A percentile compares a stretch with the other conserved stretches of the same genome.
Evolutionary conservation across 2,329 filamentous ascomycete genomes (phyloP).

Genomic region (Ascochyta rabiei): DNA sequence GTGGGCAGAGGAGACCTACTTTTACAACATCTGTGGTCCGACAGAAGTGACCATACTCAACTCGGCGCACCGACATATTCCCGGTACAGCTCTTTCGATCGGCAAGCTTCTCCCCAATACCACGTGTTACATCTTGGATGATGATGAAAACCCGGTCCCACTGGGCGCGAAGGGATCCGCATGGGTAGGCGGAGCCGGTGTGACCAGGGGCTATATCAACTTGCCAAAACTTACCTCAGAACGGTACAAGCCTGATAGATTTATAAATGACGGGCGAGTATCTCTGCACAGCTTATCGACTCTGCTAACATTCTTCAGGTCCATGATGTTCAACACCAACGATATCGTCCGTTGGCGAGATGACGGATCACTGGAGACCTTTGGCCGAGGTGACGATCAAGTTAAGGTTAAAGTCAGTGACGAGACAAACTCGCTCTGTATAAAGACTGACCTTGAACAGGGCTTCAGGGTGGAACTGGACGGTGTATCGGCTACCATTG

Average conservation of each 20-base stretch:
- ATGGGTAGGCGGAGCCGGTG: slow-evolving; percentile 63
- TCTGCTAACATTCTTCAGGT: slow-evolving; percentile 20
- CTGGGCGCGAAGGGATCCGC: slow-evolving; percentile 59
- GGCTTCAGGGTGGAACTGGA: slow-evolving; percentile 68
- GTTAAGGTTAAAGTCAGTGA: slow-evolving; percentile 61
- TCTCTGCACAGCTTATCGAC: background rate
- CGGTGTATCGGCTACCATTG: slow-evolving; percentile 54
- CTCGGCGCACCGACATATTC: slow-evolving; percentile 59
- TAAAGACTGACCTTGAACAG: slow-evolving; percentile 28
- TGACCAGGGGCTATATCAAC: slow-evolving; percentile 63
- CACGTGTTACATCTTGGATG: slow-evolving; percentile 61
- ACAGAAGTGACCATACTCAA: slow-evolving; percentile 67
- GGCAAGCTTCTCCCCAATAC: slow-evolving; percentile 64
- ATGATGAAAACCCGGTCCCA: slow-evolving; percentile 53
- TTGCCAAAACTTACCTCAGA: slow-evolving; percentile 58
- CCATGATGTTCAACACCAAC: slow-evolving; percentile 65
- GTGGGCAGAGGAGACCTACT: slow-evolving; percentile 55
- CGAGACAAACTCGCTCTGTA: background rate
- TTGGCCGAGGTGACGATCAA: slow-evolving; percentile 66
- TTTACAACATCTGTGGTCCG: slow-evolving; percentile 63
- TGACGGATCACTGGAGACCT: slow-evolving; percentile 61
- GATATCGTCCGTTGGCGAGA: slow-evolving; percentile 62
- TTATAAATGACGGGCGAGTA: slow-evolving; percentile 58
- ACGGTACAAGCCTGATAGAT: slow-evolving; percentile 59
- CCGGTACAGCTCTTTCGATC: slow-evolving; percentile 58